A percentile compares a stretch with the other conserved stretches of the same genome.
Conservation (phyloP, 2,329 filamentous ascomycete species). For the Cladobotryum mycophilum region DNA sequence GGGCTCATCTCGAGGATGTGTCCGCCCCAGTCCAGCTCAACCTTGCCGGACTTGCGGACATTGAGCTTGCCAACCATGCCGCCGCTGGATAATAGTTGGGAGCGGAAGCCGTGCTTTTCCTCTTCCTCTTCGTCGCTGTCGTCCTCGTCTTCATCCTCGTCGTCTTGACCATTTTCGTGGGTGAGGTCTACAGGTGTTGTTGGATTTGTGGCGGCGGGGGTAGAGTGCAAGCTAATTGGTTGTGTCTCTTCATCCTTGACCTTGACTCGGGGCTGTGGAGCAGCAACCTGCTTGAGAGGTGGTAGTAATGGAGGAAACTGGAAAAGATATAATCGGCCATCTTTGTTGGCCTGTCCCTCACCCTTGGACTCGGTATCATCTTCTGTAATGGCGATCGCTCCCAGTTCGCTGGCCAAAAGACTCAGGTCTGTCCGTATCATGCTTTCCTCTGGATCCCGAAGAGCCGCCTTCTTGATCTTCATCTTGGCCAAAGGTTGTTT, state of each 20-base stretch:
- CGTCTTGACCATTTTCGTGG: conserved; percentile 18
- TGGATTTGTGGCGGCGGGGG: conserved; percentile 9
- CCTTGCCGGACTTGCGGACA: conserved; percentile 55
- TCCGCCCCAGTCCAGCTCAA: conserved; percentile 59
- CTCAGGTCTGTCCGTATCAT: conserved; percentile 35
- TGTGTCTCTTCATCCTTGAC: conserved; percentile 38
- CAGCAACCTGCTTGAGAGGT: conserved; percentile 36
- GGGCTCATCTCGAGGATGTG: conserved; percentile 45
- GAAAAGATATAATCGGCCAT: conserved; percentile 57
- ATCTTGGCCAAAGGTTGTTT: conserved; percentile 18
- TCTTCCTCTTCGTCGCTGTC: conserved; percentile 28
- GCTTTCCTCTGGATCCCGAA: conserved; percentile 33
- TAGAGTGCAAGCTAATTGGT: conserved; percentile 33
- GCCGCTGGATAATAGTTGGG: conserved; percentile 40
- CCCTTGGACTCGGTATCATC: conserved; percentile 22
- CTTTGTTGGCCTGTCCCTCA: conserved; percentile 32
- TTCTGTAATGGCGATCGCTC: conserved; percentile 28
- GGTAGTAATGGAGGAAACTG: conserved; percentile 59
- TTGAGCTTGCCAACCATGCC: conserved; percentile 56
- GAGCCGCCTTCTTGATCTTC: conserved; percentile 23
- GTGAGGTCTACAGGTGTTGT: conserved; percentile 38
- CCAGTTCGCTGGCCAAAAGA: conserved; percentile 38
- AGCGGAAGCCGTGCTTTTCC: conserved; percentile 28
- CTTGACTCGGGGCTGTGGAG: conserved; percentile 20
- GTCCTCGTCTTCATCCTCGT: conserved; percentile 19